A percentile compares a stretch with the other conserved stretches of the same genome.
Evolutionary conservation across 2,329 filamentous ascomycete genomes (phyloP).

Genomic region (Lasiodiplodia hormozganensis): DNA sequence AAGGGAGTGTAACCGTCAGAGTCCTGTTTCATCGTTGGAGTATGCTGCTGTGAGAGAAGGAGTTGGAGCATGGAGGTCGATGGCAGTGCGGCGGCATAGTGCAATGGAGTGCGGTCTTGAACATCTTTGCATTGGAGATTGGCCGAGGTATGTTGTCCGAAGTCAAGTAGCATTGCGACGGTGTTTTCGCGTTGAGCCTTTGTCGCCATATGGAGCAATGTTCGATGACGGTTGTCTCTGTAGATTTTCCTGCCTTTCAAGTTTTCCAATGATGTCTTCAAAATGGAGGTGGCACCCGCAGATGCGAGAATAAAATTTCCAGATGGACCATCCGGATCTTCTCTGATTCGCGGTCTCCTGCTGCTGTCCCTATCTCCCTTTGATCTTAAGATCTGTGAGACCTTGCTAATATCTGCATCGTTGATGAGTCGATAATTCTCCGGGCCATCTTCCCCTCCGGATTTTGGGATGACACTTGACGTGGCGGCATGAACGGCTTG

Average conservation of each 20-base stretch:
- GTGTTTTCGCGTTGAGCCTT: neutral
- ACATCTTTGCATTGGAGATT: rapidly evolving
- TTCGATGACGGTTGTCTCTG: neutral
- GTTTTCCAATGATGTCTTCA: neutral
- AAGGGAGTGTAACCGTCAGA: neutral
- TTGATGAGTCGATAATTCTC: no score
- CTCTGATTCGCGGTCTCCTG: no score
- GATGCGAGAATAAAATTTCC: neutral
- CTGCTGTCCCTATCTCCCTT: no score
- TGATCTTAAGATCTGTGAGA: no score
- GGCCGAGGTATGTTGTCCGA: neutral
- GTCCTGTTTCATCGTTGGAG: neutral
- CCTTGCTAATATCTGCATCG: no score
- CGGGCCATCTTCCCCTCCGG: no score
- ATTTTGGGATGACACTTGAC: no score
- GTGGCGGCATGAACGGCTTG: no score
- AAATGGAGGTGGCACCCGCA: neutral
- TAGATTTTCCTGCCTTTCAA: neutral
- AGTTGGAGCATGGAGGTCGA: neutral
- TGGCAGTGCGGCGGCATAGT: neutral
- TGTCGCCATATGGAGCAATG: neutral
- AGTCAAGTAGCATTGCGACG: neutral
- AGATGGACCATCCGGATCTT: neutral
- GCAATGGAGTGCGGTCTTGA: neutral
- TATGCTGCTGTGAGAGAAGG: neutral